These are phyloP conservation scores for Coemansia sp. DNA, from an alignment of 192 early-diverging fungal species.

Conservation along the genomic window DNA sequence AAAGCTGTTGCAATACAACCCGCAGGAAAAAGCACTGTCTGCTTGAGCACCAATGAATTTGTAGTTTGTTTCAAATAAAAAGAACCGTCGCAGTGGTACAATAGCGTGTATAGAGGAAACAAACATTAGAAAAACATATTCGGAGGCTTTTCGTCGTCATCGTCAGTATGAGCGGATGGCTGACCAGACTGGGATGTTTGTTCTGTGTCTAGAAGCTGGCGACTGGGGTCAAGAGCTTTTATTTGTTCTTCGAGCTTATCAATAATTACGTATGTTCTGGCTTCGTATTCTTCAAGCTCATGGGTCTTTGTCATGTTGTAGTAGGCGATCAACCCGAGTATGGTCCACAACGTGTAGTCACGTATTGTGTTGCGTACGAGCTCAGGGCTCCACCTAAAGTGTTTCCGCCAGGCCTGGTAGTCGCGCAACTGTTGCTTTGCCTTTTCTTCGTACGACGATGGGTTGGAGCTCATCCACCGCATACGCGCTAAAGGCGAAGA, in stretches of 20 bases:
- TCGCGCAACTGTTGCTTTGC: slow-evolving; percentile 38
- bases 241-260: slow-evolving; percentile 31
- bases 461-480: slow-evolving; percentile 8
- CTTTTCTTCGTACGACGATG: slow-evolving; percentile 23
- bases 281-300: slow-evolving; percentile 33
- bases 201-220: slow-evolving; percentile 14
- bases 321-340: slow-evolving; percentile 33
- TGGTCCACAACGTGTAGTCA: slow-evolving; percentile 43
- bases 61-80: slow-evolving; percentile 2
- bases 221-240: slow-evolving; percentile 28
- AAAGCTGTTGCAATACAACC: slow-evolving; percentile 94
- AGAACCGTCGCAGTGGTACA: neutral
- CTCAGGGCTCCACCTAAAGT: slow-evolving; percentile 36
- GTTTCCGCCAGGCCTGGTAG: slow-evolving; percentile 40
- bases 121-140: slow-evolving; percentile 3
- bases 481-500: too few relatives aligned
- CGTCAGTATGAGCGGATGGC: neutral
- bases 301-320: slow-evolving; percentile 32
- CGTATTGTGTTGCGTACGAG: slow-evolving; percentile 13
- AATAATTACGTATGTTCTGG: slow-evolving; percentile 32
- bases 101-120: neutral
- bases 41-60: neutral
- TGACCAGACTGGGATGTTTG: slow-evolving; percentile 3
- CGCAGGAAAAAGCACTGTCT: slow-evolving; percentile 14
- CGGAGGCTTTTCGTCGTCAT: neutral